These are phyloP conservation scores for Murraya koenigii DNA, from an alignment of 345 rosid genomes.

Conservation along the genomic window DNA sequence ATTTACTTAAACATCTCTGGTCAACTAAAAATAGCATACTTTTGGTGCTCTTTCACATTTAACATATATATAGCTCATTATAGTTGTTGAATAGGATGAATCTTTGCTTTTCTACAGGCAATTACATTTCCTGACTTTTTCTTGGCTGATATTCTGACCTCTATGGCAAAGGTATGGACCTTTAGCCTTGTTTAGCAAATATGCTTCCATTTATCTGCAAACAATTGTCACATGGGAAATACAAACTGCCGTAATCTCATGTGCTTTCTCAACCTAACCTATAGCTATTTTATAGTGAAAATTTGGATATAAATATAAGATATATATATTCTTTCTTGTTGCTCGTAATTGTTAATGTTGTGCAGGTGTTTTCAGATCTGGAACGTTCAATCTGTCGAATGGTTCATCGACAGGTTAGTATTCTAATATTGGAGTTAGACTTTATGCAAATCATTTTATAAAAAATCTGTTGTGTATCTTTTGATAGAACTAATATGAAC, in stretches of 20 bases:
- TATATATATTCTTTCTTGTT: slow-evolving; percentile 6
- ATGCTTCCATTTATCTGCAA: background rate
- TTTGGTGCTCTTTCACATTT: background rate
- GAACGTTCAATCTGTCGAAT: slow-evolving; percentile 96
- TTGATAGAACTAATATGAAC: background rate
- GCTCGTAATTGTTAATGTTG: slow-evolving; percentile 16
- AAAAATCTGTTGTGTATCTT: background rate
- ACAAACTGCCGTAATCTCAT: background rate
- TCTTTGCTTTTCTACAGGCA: slow-evolving; percentile 52
- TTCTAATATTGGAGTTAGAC: background rate
- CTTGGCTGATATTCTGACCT: slow-evolving; percentile 91
- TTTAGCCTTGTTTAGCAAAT: slow-evolving; percentile 1
- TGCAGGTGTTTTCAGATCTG: slow-evolving; percentile 96
- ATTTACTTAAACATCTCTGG: background rate
- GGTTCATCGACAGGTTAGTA: slow-evolving; percentile 88
- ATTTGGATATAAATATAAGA: background rate
- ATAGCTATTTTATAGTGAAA: background rate
- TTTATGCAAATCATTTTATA: background rate
- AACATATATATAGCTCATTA: background rate
- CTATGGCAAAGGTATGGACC: slow-evolving; percentile 88
- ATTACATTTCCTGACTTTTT: slow-evolving; percentile 95
- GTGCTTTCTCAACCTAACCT: background rate
- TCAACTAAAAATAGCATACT: slow-evolving; percentile 7
- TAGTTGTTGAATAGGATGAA: background rate
- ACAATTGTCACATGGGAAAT: background rate